Base-by-base conservation (phyloP, 495 filamentous ascomycete genomes). In the Hypoxylon rickii region DNA sequence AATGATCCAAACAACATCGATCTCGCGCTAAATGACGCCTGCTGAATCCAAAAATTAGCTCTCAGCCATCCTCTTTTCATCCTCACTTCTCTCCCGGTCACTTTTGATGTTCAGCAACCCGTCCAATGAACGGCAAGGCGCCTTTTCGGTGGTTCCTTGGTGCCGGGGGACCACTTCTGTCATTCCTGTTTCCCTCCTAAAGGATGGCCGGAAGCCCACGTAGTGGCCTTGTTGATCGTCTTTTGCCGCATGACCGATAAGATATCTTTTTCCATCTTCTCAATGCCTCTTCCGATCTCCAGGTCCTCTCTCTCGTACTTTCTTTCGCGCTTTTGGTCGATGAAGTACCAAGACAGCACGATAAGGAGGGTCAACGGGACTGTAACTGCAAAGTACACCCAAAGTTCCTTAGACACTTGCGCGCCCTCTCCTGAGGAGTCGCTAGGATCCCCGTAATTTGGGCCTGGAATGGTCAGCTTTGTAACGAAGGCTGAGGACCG, bases 301-400 rank as follows among this genome's bases (percentile, higher is more conserved):
- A 29, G 16, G 51, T 83, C 80, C 51, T 82, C 79, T 5, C 45
- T 15, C 15, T 66, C 68, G 49, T 79, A 80, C 20, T 43, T 61
- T 44, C 58, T 63, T 61, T 82, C 79, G 31, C 77, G 69, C 16
- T 64, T 64, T 13, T 51, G 57, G 47, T 82, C 79, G 66, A 77
- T 76, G 41, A 70, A 62, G 46, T 73, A 71, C 79, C 78, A 83
- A 20, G 62, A 26, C 0, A 68, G 55, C 13, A 82, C 74, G 51
- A 81, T 75, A 7, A 66, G 15, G 0, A 75, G 31, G 3, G 80
- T 83, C 15, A 81, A 17, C 0, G 80, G 80, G n/a, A 80, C 51
- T 8, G 76, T 78, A 18, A 82, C 69, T 31, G 62, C 78, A 44
- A 81, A 83, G 60, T 83, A 83, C 44, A 83, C 72, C 79, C 79